Base-by-base conservation (phyloP, 805 yeast genomes). In the Dipodascopsis uninucleata region DNA sequence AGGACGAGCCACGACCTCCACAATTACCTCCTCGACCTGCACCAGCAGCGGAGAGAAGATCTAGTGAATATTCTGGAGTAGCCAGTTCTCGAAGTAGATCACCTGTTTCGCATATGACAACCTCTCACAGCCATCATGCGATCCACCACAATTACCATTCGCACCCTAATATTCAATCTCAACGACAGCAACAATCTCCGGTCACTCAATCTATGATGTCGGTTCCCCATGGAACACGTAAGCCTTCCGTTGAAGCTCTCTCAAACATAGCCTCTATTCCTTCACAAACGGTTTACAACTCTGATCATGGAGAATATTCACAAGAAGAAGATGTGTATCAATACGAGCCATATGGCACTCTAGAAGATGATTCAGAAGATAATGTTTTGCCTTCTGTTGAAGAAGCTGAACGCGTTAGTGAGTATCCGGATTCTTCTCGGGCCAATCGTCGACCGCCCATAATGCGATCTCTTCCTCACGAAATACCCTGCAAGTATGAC, bases 371-470 rank as follows among this genome's bases (percentile, higher is more conserved):
- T 25, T 45, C 49, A 2, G 50, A 45, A 28, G 52, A 47, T 28
- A 41, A 43, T 18, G 18, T 39, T 4, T 23, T 39, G 14, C 24
- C 41, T 9, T 28, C 47, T 12, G 31, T 22, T 9, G 53, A 50
- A 28, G 49, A 47, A 17, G 31, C 42, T 6, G 52, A 41, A 21
- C 40, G 45, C 29, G 8, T 40, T 24, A 16, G 41, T 3, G 49
- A 47, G 26, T 50, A 46, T 23, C 65, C 65, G 1, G 65, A 61
- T 31, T 55, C 61, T 4, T 60, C 65, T 14, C 58, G 56, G n/a
- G 53, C 61, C 17, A 63, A 61, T 45, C 47, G 66, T 18, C 41
- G 60, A 28, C 61, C 64, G 3, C 67, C 67, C 1, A 36, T 49
- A 3, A 49, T 52, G 37, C 53, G 50, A 24, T 59, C 60, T 3